These are phyloP conservation scores for Ceratopteris richardii DNA, from an alignment of 75 land plant genomes.

Conservation along the genomic window DNA sequence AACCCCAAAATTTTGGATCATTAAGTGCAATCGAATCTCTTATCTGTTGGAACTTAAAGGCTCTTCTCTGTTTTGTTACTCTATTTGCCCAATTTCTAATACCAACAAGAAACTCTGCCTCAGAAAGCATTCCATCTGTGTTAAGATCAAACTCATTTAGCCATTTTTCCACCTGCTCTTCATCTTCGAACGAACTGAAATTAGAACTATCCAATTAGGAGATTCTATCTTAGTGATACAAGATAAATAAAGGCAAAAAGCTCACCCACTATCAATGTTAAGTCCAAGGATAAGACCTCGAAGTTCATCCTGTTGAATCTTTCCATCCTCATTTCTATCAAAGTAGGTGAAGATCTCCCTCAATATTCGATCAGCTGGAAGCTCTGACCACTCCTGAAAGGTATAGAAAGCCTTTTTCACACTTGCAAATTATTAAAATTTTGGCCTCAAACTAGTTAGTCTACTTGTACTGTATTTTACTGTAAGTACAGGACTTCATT, in stretches of 20 bases:
- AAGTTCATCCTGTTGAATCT: conserved; percentile 23
- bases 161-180: conserved; percentile 19
- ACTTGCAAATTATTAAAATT: too few relatives aligned
- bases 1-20: conserved; percentile 23
- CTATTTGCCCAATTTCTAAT: conserved; percentile 21
- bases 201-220: background rate
- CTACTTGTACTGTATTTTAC: too few relatives aligned
- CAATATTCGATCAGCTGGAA: conserved; percentile 7
- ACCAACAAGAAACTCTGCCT: conserved; percentile 24
- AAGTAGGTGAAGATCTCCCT: conserved; percentile 9
- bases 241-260: background rate
- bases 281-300: conserved; percentile 25
- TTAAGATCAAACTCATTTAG: conserved; percentile 21
- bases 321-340: conserved; percentile 24
- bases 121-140: conserved; percentile 19
- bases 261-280: conserved; percentile 14
- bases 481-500: too few relatives aligned
- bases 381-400: conserved; percentile 5
- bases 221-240: background rate
- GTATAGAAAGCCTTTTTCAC: background rate
- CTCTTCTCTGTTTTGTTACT: conserved; percentile 12
- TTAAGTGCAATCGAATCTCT: background rate
- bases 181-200: conserved; percentile 17
- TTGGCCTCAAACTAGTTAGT: too few relatives aligned
- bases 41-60: background rate